Conservation (phyloP, 192 early-diverging fungal species). For the Coemansia sp. region DNA sequence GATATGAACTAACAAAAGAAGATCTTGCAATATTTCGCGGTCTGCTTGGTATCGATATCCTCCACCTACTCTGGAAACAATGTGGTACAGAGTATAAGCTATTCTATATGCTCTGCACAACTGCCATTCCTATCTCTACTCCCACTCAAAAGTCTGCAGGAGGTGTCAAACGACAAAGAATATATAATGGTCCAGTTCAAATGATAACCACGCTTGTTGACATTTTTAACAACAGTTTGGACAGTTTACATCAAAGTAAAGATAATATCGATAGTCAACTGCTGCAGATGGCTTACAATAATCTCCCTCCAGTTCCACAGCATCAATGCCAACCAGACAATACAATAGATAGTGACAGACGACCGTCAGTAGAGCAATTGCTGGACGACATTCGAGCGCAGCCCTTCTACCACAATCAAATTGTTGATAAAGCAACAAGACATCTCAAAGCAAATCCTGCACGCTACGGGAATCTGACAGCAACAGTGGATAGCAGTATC, state of each 20-base stretch:
- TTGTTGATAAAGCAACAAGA: not conserved
- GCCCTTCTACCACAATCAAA: constrained; percentile 6
- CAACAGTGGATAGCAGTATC: not conserved
- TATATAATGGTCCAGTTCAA: not conserved
- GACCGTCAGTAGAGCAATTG: constrained; percentile 5
- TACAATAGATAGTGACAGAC: not conserved
- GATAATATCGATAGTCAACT: not conserved
- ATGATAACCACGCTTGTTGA: constrained; percentile 10
- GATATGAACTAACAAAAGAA: not conserved
- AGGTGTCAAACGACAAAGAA: not conserved
- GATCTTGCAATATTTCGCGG: constrained; percentile 25
- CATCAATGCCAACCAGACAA: not conserved
- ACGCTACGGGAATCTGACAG: not conserved
- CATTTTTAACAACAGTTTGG: not conserved
- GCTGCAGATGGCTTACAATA: not conserved
- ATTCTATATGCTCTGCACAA: not conserved
- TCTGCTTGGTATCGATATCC: constrained; percentile 11
- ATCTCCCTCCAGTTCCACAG: not conserved
- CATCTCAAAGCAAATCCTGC: not conserved
- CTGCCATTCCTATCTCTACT: not conserved
- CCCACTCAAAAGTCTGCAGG: not conserved
- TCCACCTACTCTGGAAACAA: constrained; percentile 15
- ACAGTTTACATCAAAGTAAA: too few species aligned
- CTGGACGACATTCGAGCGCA: not conserved
- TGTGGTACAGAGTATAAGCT: not conserved